Evolutionary conservation across 2,329 filamentous ascomycete species (phyloP).

Genomic region (Aspergillus eucalypticola): DNA sequence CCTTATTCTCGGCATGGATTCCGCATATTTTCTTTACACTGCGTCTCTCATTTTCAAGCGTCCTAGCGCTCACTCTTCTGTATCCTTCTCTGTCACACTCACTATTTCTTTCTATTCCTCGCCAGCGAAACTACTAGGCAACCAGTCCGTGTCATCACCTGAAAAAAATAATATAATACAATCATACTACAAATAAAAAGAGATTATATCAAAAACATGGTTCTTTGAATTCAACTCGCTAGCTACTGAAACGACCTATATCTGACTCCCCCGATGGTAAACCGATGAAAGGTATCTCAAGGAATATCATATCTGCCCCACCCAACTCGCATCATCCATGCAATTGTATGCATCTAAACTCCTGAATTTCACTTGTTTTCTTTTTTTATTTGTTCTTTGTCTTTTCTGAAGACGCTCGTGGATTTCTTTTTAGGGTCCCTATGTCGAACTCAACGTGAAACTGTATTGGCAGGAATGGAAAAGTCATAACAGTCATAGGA

Average conservation of each 20-base stretch:
- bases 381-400: background rate
- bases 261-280: background rate
- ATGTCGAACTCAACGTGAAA: constrained; percentile 1
- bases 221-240: constrained; percentile 5
- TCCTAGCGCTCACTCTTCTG: background rate
- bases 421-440: background rate
- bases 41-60: background rate
- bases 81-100: background rate
- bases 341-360: background rate
- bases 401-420: background rate
- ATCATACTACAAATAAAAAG: background rate
- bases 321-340: background rate
- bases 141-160: background rate
- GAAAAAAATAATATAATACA: background rate
- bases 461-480: constrained; percentile 9
- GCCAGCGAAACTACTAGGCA: background rate
- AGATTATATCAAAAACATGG: background rate
- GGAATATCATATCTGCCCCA: background rate
- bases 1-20: background rate
- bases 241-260: constrained; percentile 3
- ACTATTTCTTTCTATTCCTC: no score
- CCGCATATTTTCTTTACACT: background rate
- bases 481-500: constrained; percentile 18
- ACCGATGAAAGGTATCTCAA: constrained; percentile 6
- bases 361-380: background rate